Evolutionary conservation across 768 basidiomycete species (phyloP).

Genomic region (Suillus spraguei): DNA sequence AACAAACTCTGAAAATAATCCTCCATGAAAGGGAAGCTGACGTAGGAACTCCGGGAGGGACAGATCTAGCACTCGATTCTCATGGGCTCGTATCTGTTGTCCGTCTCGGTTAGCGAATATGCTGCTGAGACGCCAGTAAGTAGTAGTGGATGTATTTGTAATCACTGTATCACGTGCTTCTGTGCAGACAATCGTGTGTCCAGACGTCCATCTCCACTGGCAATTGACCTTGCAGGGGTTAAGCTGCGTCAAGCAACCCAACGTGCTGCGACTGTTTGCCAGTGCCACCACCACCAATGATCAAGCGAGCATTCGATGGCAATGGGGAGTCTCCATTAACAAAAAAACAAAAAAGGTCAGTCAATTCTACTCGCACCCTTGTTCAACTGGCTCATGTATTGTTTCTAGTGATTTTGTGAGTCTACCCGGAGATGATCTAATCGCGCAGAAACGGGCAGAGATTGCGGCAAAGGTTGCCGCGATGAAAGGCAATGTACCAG

Average conservation of each 20-base stretch:
- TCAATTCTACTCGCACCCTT: conserved; percentile 14
- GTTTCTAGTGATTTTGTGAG: conserved; percentile 68
- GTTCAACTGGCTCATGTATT: conserved; percentile 16
- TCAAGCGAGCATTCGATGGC: conserved; percentile 63
- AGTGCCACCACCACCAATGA: conserved; percentile 44
- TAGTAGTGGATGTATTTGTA: too few species aligned
- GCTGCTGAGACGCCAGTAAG: not conserved
- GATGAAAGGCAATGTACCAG: conserved; percentile 52
- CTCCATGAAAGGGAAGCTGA: not conserved
- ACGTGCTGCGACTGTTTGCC: not conserved
- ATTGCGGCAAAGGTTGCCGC: conserved; percentile 85
- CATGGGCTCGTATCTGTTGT: not conserved
- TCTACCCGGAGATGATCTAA: conserved; percentile 63
- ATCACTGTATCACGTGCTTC: too few species aligned
- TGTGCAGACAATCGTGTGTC: too few species aligned
- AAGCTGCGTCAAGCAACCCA: not conserved
- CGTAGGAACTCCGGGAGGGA: not conserved
- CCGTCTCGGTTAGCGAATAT: not conserved
- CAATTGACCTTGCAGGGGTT: not conserved
- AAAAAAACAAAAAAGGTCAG: conserved; percentile 74
- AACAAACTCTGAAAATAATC: not conserved
- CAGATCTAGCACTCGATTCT: not conserved
- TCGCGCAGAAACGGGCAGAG: conserved; percentile 83
- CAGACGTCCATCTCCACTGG: too few species aligned
- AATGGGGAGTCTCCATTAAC: conserved; percentile 47